These are phyloP conservation scores for Microstegium vimineum DNA, from an alignment of 176 grass and related monocot species.

Conservation along the genomic window DNA sequence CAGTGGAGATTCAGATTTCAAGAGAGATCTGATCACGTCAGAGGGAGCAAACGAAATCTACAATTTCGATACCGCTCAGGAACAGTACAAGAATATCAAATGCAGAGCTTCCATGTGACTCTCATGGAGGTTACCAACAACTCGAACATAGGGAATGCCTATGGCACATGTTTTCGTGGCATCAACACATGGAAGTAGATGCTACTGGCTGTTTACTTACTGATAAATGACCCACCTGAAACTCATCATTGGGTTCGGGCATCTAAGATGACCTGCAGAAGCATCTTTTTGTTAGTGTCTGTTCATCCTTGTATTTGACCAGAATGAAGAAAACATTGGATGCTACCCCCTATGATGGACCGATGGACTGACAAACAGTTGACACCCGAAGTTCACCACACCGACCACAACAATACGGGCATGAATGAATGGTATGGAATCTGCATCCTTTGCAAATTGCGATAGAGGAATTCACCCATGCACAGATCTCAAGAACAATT, in stretches of 20 bases:
- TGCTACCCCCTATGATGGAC: constrained; percentile 22
- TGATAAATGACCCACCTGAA: constrained; percentile 52
- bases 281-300: constrained; percentile 40
- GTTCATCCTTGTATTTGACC: constrained; percentile 29
- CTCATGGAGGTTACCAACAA: constrained; percentile 33
- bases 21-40: constrained; percentile 15
- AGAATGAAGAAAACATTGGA: constrained; percentile 21
- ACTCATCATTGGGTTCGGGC: constrained; percentile 64
- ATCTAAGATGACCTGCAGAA: constrained; percentile 41
- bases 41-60: constrained; percentile 25
- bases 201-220: constrained; percentile 28
- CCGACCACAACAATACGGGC: constrained; percentile 24
- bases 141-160: constrained; percentile 9
- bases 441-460: neutral
- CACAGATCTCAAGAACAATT: constrained; percentile 9
- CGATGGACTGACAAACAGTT: constrained; percentile 25
- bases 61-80: neutral
- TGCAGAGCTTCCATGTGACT: constrained; percentile 34
- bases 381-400: constrained; percentile 16
- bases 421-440: neutral
- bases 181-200: constrained; percentile 61
- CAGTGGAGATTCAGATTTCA: constrained; percentile 10
- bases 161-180: constrained; percentile 56
- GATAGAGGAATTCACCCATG: neutral
- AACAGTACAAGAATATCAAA: neutral